Percentiles rank a stretch among this genome's conserved stretches.
Conservation (phyloP, 2,329 filamentous ascomycete species). For the Penicillium palitans region DNA sequence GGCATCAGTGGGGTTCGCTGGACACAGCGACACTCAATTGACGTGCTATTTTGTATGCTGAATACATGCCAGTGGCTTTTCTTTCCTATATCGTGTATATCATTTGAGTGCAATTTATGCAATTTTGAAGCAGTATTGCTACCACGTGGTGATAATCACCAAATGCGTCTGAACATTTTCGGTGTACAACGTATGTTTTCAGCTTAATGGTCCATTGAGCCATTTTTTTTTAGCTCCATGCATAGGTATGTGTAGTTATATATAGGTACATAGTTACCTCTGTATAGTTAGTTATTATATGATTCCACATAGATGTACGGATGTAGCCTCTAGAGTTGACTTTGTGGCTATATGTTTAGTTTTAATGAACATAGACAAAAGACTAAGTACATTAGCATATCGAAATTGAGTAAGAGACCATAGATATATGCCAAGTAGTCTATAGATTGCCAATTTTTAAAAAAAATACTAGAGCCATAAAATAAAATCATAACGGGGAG, state of each 20-base stretch:
- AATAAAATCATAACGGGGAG: neutral
- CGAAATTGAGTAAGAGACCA: neutral
- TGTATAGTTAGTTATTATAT: neutral
- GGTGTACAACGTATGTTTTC: neutral
- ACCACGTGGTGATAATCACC: neutral
- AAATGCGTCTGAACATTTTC: neutral
- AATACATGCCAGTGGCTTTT: slow-evolving; percentile 38
- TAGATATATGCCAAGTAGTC: neutral
- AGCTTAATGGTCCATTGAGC: neutral
- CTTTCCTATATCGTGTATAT: slow-evolving; percentile 45
- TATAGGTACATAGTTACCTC: neutral
- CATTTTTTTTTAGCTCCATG: neutral
- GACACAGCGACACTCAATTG: slow-evolving; percentile 33
- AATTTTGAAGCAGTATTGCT: slow-evolving; percentile 29
- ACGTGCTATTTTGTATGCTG: slow-evolving; percentile 39
- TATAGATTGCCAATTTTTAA: neutral
- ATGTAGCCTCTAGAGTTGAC: neutral
- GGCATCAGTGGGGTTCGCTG: slow-evolving; percentile 30
- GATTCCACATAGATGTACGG: neutral
- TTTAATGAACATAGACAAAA: neutral
- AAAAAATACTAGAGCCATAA: neutral
- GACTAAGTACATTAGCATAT: neutral
- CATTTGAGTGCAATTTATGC: slow-evolving; percentile 38
- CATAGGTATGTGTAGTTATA: neutral
- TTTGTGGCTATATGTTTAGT: neutral